phyloP scores from a whole-genome alignment of 116 monocot genomes.

The Dioscorea cayenensis region DNA sequence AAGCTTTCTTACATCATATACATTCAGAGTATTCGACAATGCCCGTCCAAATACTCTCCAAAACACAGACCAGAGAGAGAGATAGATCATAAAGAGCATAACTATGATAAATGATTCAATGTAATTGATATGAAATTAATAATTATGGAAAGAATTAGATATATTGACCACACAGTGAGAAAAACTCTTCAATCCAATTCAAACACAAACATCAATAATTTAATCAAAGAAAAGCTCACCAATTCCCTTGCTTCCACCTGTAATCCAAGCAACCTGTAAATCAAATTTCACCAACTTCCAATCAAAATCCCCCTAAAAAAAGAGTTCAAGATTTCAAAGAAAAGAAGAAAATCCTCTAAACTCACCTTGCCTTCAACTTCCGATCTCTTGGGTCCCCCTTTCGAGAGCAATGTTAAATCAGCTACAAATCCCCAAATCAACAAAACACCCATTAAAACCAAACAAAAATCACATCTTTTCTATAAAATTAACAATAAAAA shows the following conservation, averaged over 20 bases:
- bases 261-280: constrained; percentile 7
- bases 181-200: background rate
- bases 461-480: background rate
- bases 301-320: background rate
- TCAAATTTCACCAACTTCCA: background rate
- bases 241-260: constrained; percentile 4
- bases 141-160: too few relatives aligned
- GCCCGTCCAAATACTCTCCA: too few relatives aligned
- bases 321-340: background rate
- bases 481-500: background rate
- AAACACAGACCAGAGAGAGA: background rate
- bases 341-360: background rate
- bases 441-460: background rate
- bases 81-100: background rate
- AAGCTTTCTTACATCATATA: too few relatives aligned
- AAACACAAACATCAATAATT: background rate
- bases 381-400: constrained; percentile 1
- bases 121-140: too few relatives aligned
- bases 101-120: too few relatives aligned
- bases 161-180: too few relatives aligned
- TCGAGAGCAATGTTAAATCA: background rate
- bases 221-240: background rate
- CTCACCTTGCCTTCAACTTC: constrained; percentile 9
- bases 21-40: too few relatives aligned
- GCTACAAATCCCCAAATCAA: constrained; percentile 1